phyloP scores from a whole-genome alignment of 768 basidiomycete species.

The Peribolospora baueri region DNA sequence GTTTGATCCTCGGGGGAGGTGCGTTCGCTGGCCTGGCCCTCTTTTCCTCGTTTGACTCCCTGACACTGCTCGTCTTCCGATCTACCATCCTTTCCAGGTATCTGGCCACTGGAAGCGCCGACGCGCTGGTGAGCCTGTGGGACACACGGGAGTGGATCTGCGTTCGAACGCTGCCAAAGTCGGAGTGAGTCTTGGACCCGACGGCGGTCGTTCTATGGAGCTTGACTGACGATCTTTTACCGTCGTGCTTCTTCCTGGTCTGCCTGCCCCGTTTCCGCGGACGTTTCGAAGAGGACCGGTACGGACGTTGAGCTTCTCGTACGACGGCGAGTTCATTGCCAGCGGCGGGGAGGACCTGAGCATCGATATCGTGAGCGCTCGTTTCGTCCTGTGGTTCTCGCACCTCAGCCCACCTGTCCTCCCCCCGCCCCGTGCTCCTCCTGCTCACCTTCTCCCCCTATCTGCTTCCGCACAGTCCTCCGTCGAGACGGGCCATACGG shows the following conservation, averaged over 20 bases:
- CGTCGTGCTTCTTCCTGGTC: too few species aligned
- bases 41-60: neutral
- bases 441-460: neutral
- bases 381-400: neutral
- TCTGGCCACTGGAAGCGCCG: conserved; percentile 10
- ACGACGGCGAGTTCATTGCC: conserved; percentile 1
- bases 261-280: too few species aligned
- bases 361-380: conserved; percentile 1
- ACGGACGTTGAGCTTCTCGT: conserved; percentile 1
- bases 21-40: neutral
- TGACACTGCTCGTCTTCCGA: neutral
- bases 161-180: conserved; percentile 3
- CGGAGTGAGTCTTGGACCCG: conserved; percentile 6
- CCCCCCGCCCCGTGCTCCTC: too few species aligned
- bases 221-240: too few species aligned
- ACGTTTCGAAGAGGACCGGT: neutral
- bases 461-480: neutral
- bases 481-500: conserved; percentile 3
- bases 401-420: too few species aligned
- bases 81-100: conserved; percentile 2
- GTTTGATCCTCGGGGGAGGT: conserved; percentile 13
- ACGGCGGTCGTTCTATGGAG: too few species aligned
- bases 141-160: conserved; percentile 12
- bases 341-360: conserved; percentile 2
- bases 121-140: conserved; percentile 11